phyloP scores from a whole-genome alignment of 2,329 filamentous ascomycete genomes.

The Pyricularia sp. region DNA sequence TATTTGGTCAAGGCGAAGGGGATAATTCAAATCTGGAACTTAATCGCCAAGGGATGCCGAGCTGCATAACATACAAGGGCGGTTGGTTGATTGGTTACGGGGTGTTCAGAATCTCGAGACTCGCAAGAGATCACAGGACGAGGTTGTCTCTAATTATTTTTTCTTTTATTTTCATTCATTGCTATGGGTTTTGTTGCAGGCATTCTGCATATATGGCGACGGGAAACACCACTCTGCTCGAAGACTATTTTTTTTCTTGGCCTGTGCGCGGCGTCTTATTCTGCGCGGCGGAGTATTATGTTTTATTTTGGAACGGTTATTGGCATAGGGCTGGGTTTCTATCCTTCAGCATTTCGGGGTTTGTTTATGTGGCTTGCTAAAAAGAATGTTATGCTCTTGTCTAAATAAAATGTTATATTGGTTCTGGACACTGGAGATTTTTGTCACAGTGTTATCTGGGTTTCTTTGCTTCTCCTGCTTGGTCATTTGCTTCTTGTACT shows the following conservation, averaged over 20 bases:
- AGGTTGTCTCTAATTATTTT: background rate
- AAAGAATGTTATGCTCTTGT: background rate
- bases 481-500: background rate
- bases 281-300: background rate
- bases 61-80: background rate
- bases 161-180: background rate
- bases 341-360: background rate
- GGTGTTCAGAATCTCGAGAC: background rate
- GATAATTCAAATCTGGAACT: background rate
- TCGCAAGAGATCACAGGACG: background rate
- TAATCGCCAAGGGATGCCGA: background rate
- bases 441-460: background rate
- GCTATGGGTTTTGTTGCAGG: background rate
- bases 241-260: background rate
- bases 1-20: background rate
- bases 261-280: background rate
- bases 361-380: background rate
- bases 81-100: background rate
- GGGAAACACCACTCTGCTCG: background rate
- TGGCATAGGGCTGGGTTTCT: background rate
- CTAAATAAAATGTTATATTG: background rate
- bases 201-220: background rate
- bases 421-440: background rate
- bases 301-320: constrained; percentile 2
- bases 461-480: background rate